A percentile compares a stretch with the other conserved stretches of the same genome.
Evolutionary conservation across 371 early-diverging fungal genomes (phyloP).

Genomic region (Quaeritorhiza haematococci): DNA sequence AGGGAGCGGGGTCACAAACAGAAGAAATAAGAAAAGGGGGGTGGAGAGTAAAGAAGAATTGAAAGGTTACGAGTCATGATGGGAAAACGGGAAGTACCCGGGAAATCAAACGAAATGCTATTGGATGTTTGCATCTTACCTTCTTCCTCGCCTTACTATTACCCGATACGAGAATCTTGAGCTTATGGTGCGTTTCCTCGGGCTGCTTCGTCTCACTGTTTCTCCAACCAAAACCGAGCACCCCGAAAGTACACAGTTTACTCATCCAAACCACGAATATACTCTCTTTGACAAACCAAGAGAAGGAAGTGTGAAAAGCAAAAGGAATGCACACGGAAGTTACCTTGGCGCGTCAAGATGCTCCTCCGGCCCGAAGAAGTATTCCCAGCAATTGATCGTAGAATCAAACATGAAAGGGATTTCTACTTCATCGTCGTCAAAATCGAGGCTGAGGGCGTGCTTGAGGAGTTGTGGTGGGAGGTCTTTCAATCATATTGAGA

Average conservation of each 20-base stretch:
- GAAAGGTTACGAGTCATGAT: too few species aligned
- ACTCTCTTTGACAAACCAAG: not conserved
- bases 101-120: too few species aligned
- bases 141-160: too few species aligned
- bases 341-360: not conserved
- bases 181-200: not conserved
- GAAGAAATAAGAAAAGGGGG: too few species aligned
- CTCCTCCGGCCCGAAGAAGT: constrained; percentile 19
- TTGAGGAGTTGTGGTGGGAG: constrained; percentile 17
- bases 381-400: constrained; percentile 39
- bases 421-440: constrained; percentile 33
- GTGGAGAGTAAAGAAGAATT: too few species aligned
- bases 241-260: not conserved
- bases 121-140: too few species aligned
- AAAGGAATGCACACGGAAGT: not conserved
- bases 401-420: constrained; percentile 34
- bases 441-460: constrained; percentile 9
- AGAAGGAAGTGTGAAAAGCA: not conserved
- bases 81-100: too few species aligned
- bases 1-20: too few species aligned
- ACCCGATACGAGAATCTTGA: too few species aligned
- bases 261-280: not conserved
- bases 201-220: not conserved
- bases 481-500: constrained; percentile 2
- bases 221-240: not conserved